Base-by-base conservation (phyloP, 257 asterid species). In the Gynochthodes officinalis region DNA sequence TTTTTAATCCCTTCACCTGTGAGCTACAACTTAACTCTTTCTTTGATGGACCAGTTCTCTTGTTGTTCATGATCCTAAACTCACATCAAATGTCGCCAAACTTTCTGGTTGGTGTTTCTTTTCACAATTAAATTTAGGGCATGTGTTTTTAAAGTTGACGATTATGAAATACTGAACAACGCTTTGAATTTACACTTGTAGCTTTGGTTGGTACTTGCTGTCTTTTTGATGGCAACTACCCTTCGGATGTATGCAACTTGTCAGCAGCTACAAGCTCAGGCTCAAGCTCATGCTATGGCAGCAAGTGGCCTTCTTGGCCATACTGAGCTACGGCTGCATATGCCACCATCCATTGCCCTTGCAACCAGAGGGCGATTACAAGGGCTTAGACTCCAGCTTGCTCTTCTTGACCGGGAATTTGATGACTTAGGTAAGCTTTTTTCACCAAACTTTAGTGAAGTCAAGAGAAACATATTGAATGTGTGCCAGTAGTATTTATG, bases 201-300 rank as follows among this genome's bases (percentile, higher is more conserved):
- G 99, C 98, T 95, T 43, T 95, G 99, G 99, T 70, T 95, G 90
- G 99, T 92, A 64, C 97, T 95, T 49, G 99, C 91, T 73, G 98
- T 95, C 65, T 95, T 95, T 81, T 81, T 92, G 69, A 90, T 90
- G 96, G 99, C 99, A 63, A 92, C 98, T 39, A 82, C 86, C 65
- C 79, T 95, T 73, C 87, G 99, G 81, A 95, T 95, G 99, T 95
- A 95, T 78, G 98, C 99, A 64, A 95, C 99, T 8, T 95, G 99
- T 79, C 98, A 95, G 86, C 98, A 92, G 74, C 98, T 95, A 83
- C 99, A 95, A 86, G 97, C 98, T 64, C 99, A 92, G 83, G 98
- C 99, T 59, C 99, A 95, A 75, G 99, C 98, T 63, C 98, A 95
- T 76, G 97, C 98, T 67, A 96, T 85, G 68, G 98, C 96, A 59